Evolutionary conservation across 2,329 filamentous ascomycete genomes (phyloP), one percentile per base, ranked within the genome.

Genomic region (Alternaria longipes): DNA sequence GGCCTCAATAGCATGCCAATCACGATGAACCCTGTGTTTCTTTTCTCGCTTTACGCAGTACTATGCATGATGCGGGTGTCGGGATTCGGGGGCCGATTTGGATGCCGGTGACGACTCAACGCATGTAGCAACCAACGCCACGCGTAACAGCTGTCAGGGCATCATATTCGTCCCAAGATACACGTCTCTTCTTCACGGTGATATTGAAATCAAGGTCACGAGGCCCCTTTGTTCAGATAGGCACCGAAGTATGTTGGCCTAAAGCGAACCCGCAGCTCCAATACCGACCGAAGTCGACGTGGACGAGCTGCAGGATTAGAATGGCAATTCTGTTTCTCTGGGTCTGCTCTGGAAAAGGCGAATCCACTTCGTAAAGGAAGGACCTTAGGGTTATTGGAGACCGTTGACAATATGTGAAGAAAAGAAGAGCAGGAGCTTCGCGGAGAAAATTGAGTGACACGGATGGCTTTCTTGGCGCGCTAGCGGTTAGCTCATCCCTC

Each of bases 221-320:
- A 32, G 5, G 12, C 34, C 22, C 44, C 32, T 34, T 8, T 26
- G 16, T 18, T 22, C 53, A 41, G 32, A 40, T 16, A 53, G 44
- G 51, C 24, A 24, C 14, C 34, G 34, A 49, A 8, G 49, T 54
- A 75, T 79, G 75, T 79, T 67, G 74, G 75, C 76, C 73, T 77
- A 78, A 79, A 79, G 76, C 76, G 76, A 79, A 79, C 72, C 76
- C 72, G 67, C 65, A 74, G 71, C 71, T 72, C 75, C 74, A 64
- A 78, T 68, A 74, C 66, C 69, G 66, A 73, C 74, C 64, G 50
- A 67, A 69, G 73, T 72, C 74, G 70, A 73, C 74, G 74, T 63
- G 68, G 61, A 54, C 66, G 68, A 78, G 65, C 72, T 71, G 73
- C 74, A 78, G 76, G 72, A 79, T 79, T 79, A 79, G 75, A 79